Percentiles rank a stretch among this genome's conserved stretches.
Evolutionary conservation across 2,329 filamentous ascomycete genomes (phyloP).

Genomic region (Acephala macrosclerotiorum): DNA sequence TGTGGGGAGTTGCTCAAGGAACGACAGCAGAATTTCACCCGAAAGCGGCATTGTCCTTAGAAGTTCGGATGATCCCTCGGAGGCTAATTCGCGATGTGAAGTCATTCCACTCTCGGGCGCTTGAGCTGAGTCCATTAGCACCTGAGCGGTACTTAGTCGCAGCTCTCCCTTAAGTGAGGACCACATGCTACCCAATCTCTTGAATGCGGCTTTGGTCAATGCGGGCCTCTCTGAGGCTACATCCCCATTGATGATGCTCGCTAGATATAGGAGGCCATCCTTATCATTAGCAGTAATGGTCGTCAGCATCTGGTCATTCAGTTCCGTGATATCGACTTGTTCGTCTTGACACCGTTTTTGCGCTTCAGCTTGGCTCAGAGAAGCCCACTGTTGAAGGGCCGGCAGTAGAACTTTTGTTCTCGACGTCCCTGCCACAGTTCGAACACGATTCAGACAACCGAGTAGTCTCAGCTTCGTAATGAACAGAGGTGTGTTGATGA

Average conservation of each 20-base stretch:
- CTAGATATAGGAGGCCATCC: conserved; percentile 62
- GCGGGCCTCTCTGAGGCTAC: conserved; percentile 52
- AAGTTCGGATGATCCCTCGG: conserved; percentile 73
- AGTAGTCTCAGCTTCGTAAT: conserved; percentile 76
- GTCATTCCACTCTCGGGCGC: conserved; percentile 42
- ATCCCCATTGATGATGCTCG: conserved; percentile 55
- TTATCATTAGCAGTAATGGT: conserved; percentile 62
- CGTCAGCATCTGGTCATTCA: conserved; percentile 60
- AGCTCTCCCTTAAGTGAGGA: conserved; percentile 69
- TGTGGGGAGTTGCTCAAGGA: conserved; percentile 77
- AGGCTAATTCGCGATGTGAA: conserved; percentile 47
- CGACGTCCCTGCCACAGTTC: conserved; percentile 71
- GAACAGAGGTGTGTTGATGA: conserved; percentile 71
- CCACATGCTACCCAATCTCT: conserved; percentile 77
- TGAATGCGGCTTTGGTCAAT: conserved; percentile 72
- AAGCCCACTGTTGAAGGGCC: conserved; percentile 73
- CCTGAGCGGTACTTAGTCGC: conserved; percentile 65
- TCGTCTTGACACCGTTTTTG: conserved; percentile 56
- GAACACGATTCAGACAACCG: conserved; percentile 74
- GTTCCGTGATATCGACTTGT: conserved; percentile 52
- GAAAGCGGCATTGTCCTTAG: conserved; percentile 77
- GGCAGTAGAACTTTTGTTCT: conserved; percentile 82
- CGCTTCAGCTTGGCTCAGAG: conserved; percentile 59
- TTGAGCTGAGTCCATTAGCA: conserved; percentile 68
- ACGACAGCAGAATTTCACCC: conserved; percentile 73